Base-by-base conservation (phyloP, 1,284 basidiomycete genomes). In the Puccinia coronata region DNA sequence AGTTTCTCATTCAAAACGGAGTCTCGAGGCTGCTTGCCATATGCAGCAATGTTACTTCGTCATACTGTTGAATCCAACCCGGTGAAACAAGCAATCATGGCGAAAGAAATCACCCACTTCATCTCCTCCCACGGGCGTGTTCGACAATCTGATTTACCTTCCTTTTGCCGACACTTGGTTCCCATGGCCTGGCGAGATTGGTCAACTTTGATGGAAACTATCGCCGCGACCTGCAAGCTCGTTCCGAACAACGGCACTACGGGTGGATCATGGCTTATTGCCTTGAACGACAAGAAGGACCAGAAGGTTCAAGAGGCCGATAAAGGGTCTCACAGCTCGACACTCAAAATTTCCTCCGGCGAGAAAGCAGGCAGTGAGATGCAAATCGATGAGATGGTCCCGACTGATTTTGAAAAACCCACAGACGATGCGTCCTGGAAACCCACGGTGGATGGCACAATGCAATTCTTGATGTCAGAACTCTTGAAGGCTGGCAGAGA, bases 41-140 rank as follows among this genome's bases (percentile, higher is more conserved):
- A 95, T 85, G 90, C 95, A 69, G 91, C 92, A 28, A 93, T 93
- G 84, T 92, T 98, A 81, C 88, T 98, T 25, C 92, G 97, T 2
- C 96, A 99, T 86, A 88, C 94, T n/a, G n/a, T n/a, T n/a, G n/a
- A n/a, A n/a, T n/a, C n/a, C n/a, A n/a, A n/a, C n/a, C n/a, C n/a
- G n/a, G 90, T 90, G 0, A 86, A 98, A 41, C 89, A 90, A 78
- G 88, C 88, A 8, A 89, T 93, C 82, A 96, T 99, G 91, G 89
- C 90, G 34, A 91, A 92, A 82, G 93, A 95, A 83, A 89, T 98
- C 16, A 83, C 18, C 28, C 79, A 77, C 41, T 81, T 95, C 83
- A 79, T 81, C 18, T 87, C 90, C 11, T 59, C 77, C 43, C 77
- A 79, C n/a, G 89, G 92, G 71, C 90, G 93, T 53, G 90, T 90